phyloP scores from a whole-genome alignment of 2,329 filamentous ascomycete species.

The Pestalotiopsis sp. region DNA sequence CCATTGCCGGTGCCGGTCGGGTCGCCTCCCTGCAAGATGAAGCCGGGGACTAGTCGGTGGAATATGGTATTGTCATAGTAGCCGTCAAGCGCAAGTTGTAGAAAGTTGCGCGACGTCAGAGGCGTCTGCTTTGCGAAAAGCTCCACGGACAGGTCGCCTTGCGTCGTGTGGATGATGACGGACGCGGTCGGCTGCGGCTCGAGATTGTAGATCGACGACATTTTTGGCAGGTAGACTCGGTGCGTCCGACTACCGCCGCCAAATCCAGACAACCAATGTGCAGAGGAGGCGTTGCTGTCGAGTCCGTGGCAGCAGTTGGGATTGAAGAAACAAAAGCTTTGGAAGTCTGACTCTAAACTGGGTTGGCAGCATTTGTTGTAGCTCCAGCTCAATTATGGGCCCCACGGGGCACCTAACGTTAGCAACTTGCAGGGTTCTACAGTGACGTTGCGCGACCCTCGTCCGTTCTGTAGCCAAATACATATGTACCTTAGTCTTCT shows the following conservation, averaged over 20 bases:
- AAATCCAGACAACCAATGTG: background rate
- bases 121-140: conserved; percentile 95
- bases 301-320: background rate
- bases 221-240: conserved; percentile 34
- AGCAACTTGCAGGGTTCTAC: too few relatives aligned
- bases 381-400: too few relatives aligned
- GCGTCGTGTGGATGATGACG: conserved; percentile 84
- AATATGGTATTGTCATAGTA: conserved; percentile 96
- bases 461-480: too few relatives aligned
- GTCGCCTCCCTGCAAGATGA: conserved; percentile 93
- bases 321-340: background rate
- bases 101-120: conserved; percentile 88
- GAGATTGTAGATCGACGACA: conserved; percentile 92
- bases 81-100: conserved; percentile 90
- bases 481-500: too few relatives aligned
- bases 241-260: background rate
- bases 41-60: conserved; percentile 87
- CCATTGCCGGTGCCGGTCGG: conserved; percentile 90
- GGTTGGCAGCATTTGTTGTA: too few relatives aligned
- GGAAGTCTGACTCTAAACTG: background rate
- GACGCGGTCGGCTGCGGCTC: conserved; percentile 94
- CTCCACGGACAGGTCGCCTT: conserved; percentile 86
- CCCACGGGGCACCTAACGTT: too few relatives aligned
- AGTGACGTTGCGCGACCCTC: too few relatives aligned
- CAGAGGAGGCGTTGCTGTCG: background rate